phyloP scores from a whole-genome alignment of 2,329 filamentous ascomycete species.

The Arthrobotrys conoides region DNA sequence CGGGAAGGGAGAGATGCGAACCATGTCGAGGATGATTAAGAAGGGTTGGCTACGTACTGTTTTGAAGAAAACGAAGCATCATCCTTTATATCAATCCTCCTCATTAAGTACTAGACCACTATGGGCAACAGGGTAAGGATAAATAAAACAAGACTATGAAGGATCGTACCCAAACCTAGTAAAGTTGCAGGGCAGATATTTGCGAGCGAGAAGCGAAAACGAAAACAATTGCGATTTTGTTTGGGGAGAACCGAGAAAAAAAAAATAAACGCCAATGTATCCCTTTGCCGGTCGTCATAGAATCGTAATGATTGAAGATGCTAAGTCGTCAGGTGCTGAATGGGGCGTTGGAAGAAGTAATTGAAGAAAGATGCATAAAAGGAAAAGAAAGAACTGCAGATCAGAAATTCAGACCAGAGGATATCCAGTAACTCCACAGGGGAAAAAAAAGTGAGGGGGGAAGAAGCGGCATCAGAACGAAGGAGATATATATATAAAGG shows the following conservation, averaged over 20 bases:
- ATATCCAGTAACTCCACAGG: conserved; percentile 61
- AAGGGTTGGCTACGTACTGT: conserved; percentile 61
- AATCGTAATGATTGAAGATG: conserved; percentile 59
- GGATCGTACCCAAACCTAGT: conserved; percentile 8
- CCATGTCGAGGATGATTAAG: conserved; percentile 58
- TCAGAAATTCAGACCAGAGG: conserved; percentile 60
- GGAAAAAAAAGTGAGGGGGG: conserved; percentile 62
- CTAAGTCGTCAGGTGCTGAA: conserved; percentile 57
- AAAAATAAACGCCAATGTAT: conserved; percentile 53
- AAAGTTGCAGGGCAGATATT: conserved; percentile 16
- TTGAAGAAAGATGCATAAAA: conserved; percentile 38
- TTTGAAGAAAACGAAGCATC: conserved; percentile 53
- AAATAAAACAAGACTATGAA: conserved; percentile 17
- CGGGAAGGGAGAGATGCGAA: conserved; percentile 20
- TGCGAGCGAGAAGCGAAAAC: not conserved
- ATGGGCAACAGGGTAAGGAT: conserved; percentile 37
- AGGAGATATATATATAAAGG: conserved; percentile 15
- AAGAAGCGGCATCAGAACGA: conserved; percentile 61
- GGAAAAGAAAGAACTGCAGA: conserved; percentile 32
- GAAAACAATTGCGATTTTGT: conserved; percentile 20
- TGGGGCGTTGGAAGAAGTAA: conserved; percentile 30
- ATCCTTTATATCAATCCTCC: conserved; percentile 41
- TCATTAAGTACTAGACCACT: conserved; percentile 55
- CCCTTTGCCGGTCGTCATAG: conserved; percentile 55
- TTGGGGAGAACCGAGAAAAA: conserved; percentile 33